Evolutionary conservation across 768 basidiomycete genomes (phyloP), one percentile per base, ranked within the genome.

Genomic region (Kwoniella newhampshirensis): DNA sequence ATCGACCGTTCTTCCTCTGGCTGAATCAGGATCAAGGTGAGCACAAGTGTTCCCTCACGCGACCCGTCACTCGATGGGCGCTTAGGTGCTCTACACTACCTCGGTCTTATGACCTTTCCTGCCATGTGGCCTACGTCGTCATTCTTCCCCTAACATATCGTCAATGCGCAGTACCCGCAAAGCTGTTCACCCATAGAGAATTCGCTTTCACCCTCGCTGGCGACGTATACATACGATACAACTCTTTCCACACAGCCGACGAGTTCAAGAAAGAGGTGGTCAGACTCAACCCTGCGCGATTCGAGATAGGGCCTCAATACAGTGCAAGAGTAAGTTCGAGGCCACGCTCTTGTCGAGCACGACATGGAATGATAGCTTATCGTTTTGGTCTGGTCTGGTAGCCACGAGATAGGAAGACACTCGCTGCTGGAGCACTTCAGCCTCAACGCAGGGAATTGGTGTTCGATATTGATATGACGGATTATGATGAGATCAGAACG

Each of bases 401-500:
- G 91, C 94, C 94, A 2, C 81, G 85, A 68, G 94, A 97, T 80
- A 87, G 84, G 73, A 93, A 93, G 70, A 86, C 88, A 0, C 80
- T 90, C 15, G 84, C 84, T 11, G 79, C 86, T n/a, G 77, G 79
- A 1, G 81, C 81, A 0, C 86, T 97, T 64, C 80, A 81, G 41
- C 91, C 96, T 0, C 74, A 83, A 30, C 83, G 84, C 62, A 87
- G 96, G 57, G 96, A 98, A 75, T 86, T 99, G 40, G 94, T 98
- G 0, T 96, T 99, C 74, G 96, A 99, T 84, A 97, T 99, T 74
- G 96, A 99, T 78, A 97, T 99, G 96, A 94, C 96, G 15, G 96
- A 99, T 78, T 99, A 98, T 78, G 94, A 99, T 74, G 81, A 86
- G 42, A 84, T 98, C 68, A 86, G 96, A 45, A 97, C 92, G 0